Conservation (phyloP, 257 asterid genomes). For the Linaria vulgaris region DNA sequence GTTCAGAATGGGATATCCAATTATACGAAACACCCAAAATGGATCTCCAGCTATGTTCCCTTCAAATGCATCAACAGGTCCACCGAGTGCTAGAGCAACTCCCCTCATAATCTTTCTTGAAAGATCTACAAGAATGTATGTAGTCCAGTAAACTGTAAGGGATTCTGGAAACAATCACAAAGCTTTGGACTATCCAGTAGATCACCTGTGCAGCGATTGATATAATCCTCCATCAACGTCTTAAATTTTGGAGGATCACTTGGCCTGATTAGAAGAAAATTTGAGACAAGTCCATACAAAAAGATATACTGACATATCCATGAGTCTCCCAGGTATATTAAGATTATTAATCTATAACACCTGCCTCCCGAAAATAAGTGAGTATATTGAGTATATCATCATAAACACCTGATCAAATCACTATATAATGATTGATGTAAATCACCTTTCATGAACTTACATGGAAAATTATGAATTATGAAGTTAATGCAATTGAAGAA, state of each 20-base stretch:
- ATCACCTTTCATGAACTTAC: too few species aligned
- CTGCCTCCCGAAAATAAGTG: too few species aligned
- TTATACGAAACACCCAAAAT: slow-evolving; percentile 90
- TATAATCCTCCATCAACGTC: slow-evolving; percentile 65
- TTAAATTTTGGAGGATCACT: slow-evolving; percentile 59
- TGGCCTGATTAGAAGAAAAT: slow-evolving; percentile 58
- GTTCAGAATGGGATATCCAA: slow-evolving; percentile 72
- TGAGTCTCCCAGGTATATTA: background rate
- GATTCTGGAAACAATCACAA: background rate
- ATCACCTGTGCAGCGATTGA: slow-evolving; percentile 78
- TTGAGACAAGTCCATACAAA: slow-evolving; percentile 16
- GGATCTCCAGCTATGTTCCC: slow-evolving; percentile 85
- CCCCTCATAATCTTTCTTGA: slow-evolving; percentile 91
- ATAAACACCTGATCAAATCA: too few species aligned
- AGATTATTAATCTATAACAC: too few species aligned
- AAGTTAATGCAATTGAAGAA: too few species aligned
- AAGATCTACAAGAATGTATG: slow-evolving; percentile 48
- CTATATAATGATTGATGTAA: too few species aligned
- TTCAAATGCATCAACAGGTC: slow-evolving; percentile 59
- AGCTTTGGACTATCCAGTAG: background rate
- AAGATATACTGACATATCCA: background rate
- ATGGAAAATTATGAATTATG: too few species aligned
- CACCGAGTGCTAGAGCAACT: slow-evolving; percentile 79
- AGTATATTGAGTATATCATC: too few species aligned
- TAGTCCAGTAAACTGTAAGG: background rate